Base-by-base conservation (phyloP, 805 yeast species). In the Wickerhamia fluorescens region DNA sequence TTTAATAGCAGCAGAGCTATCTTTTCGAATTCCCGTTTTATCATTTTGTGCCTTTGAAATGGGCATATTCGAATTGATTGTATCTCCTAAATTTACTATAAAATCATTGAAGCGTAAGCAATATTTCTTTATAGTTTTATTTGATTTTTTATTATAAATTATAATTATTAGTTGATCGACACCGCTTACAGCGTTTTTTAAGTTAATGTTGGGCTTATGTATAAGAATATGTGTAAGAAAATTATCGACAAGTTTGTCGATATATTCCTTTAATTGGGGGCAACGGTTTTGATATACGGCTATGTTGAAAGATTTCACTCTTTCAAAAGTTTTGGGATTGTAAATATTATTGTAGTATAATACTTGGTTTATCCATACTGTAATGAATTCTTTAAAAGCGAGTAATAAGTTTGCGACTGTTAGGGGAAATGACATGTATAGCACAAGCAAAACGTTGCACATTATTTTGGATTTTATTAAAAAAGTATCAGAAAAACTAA, bases 301-400 rank as follows among this genome's bases (percentile, higher is more conserved):
- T n/a, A 58, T 34, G 25, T 66, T 66, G 39, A 69, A 69, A 17
- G 66, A 56, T 14, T 62, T 58, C 3, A 55, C 53, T 8, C 47
- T 44, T 14, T 53, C 57, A 44, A 71, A 82, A 0, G 78, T 59
- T 28, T 58, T 66, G 1, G 33, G 42, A 1, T 78, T 78, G 40
- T 81, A 81, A 1, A 81, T 51, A 2, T 52, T 45, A 26, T 75
- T 63, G 28, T 67, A 53, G 45, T 69, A 77, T 27, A 78, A 49
- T 1, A 78, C 58, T 23, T 73, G 73, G 35, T 78, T 78, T 7
- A 72, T 44, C 55, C 70, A 63, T 1, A 68, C 71, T 3, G 58
- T 52, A 8, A 78, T 35, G 29, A 75, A 67, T 42, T 74, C 80
- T 16, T 67, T 51, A 5, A 75, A 32, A 5, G 62, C 42, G 2